Evolutionary conservation across 768 basidiomycete genomes (phyloP).

Genomic region (Macrolepiota dolichaula): DNA sequence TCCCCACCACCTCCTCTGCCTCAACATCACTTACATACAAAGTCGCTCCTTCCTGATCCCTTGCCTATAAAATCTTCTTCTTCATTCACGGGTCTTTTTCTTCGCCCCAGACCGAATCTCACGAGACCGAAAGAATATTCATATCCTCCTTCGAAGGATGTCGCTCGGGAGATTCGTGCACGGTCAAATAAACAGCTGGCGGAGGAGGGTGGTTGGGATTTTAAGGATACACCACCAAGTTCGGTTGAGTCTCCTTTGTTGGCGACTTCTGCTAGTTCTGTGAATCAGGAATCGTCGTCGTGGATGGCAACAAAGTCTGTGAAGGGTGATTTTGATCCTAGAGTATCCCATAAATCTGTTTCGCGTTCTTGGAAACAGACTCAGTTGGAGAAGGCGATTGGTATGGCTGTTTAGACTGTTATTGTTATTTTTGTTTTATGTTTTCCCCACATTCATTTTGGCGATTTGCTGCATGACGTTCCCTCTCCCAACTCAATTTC

Average conservation of each 20-base stretch:
- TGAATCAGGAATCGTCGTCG: background rate
- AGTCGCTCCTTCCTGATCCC: background rate
- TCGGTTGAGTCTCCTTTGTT: background rate
- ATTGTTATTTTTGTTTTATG: background rate
- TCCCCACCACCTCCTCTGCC: background rate
- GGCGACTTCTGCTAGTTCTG: background rate
- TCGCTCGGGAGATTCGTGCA: background rate
- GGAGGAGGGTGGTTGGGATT: conserved; percentile 2
- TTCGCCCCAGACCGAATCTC: background rate
- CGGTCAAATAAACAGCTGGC: conserved; percentile 5
- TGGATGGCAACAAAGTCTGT: background rate
- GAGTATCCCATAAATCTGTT: background rate
- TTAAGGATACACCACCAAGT: conserved; percentile 2
- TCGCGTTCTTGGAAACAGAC: background rate
- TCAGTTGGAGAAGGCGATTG: background rate
- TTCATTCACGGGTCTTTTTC: background rate
- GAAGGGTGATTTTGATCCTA: background rate
- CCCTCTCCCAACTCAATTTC: background rate
- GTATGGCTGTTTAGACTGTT: background rate
- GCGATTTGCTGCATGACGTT: background rate
- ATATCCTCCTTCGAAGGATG: background rate
- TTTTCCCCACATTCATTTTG: background rate
- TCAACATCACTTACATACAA: background rate
- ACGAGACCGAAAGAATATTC: conserved; percentile 1
- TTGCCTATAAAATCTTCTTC: background rate